Base-by-base conservation (phyloP, 208 protist genomes). In the Acanthamoeba lenticulata region DNA sequence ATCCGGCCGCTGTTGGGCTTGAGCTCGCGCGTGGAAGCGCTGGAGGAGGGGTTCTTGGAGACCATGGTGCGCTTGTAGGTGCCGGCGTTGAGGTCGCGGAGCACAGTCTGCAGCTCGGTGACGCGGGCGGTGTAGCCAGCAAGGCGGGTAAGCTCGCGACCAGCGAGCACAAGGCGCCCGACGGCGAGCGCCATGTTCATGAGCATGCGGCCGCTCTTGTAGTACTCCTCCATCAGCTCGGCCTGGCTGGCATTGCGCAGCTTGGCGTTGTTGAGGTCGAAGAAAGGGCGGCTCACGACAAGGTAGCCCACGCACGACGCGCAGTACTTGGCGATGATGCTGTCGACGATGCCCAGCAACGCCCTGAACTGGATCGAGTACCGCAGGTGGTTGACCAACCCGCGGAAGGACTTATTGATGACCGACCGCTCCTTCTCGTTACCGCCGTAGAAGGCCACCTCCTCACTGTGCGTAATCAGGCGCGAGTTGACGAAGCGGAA, bases 381-480 rank as follows among this genome's bases (percentile, higher is more conserved):
- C 1, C 83, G 52, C 55, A 95, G 55, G 29, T 94, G 55, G n/a
- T 47, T 79, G 57, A 94, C 69, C 36, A 94, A 88, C 11, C 77
- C 38, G 36, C 34, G 29, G 38, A 95, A 95, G 49, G 92, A 86
- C 69, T 92, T 52, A 44, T 96, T 95, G 36, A 97, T 96, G 19
- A 96, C 95, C 42, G 93, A 69, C 62, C 90, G 92, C 89, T 97
- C 96, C 55, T 94, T 94, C 49, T 85, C 45, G 62, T 94, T 95
- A 55, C 96, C 96, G 85, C 95, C 94, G 94, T 97, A 97, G 74
- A 97, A 97, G 38, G 96, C 96, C 69, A 97, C 95, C 67, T 97
- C 96, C 72, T 97, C 96, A 4, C 89, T 90, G 90, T 97, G 95
- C 24, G 96, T 95, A 55, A 97, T 97, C 29, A 97, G 88, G 47